These are phyloP conservation scores for Rhizopogon vesiculosus DNA, from an alignment of 768 basidiomycete species.

Conservation along the genomic window DNA sequence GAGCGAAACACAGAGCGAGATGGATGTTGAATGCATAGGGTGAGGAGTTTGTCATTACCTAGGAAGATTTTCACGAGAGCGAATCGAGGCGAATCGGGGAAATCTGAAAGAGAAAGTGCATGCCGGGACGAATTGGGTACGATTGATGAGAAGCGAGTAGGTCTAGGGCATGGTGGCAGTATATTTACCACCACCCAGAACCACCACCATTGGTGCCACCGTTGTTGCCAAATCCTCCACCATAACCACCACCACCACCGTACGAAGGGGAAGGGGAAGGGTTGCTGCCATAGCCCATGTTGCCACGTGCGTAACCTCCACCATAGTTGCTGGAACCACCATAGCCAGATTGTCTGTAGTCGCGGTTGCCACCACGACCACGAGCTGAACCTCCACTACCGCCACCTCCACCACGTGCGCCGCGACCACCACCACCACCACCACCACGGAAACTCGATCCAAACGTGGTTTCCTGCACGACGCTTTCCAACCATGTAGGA, in stretches of 20 bases:
- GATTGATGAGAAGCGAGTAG: conserved; percentile 3
- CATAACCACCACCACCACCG: conserved; percentile 40
- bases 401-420: conserved; percentile 42
- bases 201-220: conserved; percentile 23
- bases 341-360: conserved; percentile 28
- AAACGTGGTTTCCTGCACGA: conserved; percentile 78
- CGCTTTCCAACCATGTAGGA: conserved; percentile 84
- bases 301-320: conserved; percentile 24
- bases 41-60: conserved; percentile 13
- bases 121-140: conserved; percentile 2
- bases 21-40: conserved; percentile 7
- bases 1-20: conserved; percentile 20
- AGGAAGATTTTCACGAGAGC: conserved; percentile 18
- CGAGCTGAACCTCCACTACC: conserved; percentile 34
- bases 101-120: conserved; percentile 11
- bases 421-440: conserved; percentile 54
- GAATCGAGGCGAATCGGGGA: conserved; percentile 12
- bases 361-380: conserved; percentile 35
- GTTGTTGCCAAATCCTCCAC: conserved; percentile 22
- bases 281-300: conserved; percentile 22
- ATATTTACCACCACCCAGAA: conserved; percentile 46
- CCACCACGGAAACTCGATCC: conserved; percentile 50
- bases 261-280: conserved; percentile 7
- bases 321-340: conserved; percentile 31
- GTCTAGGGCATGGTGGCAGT: conserved; percentile 3